phyloP scores from a whole-genome alignment of 2,329 filamentous ascomycete species.

The Ophiocordyceps sinensis region DNA sequence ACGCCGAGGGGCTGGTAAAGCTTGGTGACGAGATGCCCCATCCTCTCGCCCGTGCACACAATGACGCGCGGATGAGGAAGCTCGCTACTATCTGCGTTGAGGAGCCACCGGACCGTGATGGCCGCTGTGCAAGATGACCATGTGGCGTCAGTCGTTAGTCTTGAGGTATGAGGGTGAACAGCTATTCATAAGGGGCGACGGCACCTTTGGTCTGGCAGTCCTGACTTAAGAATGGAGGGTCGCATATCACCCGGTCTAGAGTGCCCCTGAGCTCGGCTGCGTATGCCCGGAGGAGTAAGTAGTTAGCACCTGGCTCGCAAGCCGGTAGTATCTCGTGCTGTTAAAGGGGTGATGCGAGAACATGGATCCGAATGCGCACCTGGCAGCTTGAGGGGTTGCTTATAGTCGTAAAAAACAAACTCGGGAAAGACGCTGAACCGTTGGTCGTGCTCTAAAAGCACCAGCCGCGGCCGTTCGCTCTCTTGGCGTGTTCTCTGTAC shows the following conservation, averaged over 20 bases:
- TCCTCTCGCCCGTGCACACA: constrained; percentile 64
- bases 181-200: too few species aligned
- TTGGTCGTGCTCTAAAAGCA: constrained; percentile 59
- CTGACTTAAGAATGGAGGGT: constrained; percentile 67
- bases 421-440: constrained; percentile 62
- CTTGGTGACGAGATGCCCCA: constrained; percentile 48
- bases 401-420: constrained; percentile 63
- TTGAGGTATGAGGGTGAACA: neutral
- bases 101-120: constrained; percentile 60
- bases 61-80: constrained; percentile 31
- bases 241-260: constrained; percentile 57
- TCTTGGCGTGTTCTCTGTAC: constrained; percentile 8
- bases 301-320: too few species aligned
- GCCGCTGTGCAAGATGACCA: constrained; percentile 35
- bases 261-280: constrained; percentile 42
- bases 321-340: neutral
- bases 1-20: constrained; percentile 53
- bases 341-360: neutral
- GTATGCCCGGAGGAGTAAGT: neutral
- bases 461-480: constrained; percentile 35
- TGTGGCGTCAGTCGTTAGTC: too few species aligned
- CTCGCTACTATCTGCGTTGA: constrained; percentile 22
- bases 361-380: constrained; percentile 18
- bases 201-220: constrained; percentile 68
- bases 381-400: constrained; percentile 51